Evolutionary conservation across 192 early-diverging fungal genomes (phyloP).

Genomic region (Backusella westeae): DNA sequence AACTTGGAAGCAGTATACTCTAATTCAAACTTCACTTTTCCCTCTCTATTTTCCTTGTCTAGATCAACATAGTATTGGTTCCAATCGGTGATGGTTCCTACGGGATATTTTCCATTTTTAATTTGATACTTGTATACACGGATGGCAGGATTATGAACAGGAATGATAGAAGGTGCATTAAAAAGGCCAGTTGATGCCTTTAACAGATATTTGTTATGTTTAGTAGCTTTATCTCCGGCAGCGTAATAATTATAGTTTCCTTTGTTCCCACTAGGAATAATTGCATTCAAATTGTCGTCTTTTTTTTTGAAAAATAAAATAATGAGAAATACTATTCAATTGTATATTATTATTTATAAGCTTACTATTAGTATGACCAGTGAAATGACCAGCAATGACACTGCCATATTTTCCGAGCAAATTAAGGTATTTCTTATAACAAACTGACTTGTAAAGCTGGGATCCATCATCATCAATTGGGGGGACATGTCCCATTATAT

Average conservation of each 20-base stretch:
- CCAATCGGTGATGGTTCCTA: conserved; percentile 17
- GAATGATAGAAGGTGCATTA: conserved; percentile 42
- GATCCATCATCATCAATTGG: conserved; percentile 25
- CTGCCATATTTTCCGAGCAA: conserved; percentile 35
- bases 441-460: conserved; percentile 18
- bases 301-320: background rate
- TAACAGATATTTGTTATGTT: background rate
- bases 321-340: background rate
- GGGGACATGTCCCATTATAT: conserved; percentile 29
- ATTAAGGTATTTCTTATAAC: conserved; percentile 25
- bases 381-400: conserved; percentile 41
- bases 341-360: background rate
- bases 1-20: conserved; percentile 22
- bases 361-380: conserved; percentile 40
- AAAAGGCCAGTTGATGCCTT: conserved; percentile 22
- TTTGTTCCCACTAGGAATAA: background rate
- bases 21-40: conserved; percentile 8
- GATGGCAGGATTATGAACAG: conserved; percentile 36
- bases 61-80: conserved; percentile 31
- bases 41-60: background rate
- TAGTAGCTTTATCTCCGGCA: background rate
- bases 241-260: background rate
- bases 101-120: background rate
- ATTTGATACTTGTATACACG: conserved; percentile 41
- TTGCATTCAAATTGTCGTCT: conserved; percentile 18